These are phyloP conservation scores for Spirogloea muscicola DNA, from an alignment of 139 green algal genomes.

Conservation along the genomic window DNA sequence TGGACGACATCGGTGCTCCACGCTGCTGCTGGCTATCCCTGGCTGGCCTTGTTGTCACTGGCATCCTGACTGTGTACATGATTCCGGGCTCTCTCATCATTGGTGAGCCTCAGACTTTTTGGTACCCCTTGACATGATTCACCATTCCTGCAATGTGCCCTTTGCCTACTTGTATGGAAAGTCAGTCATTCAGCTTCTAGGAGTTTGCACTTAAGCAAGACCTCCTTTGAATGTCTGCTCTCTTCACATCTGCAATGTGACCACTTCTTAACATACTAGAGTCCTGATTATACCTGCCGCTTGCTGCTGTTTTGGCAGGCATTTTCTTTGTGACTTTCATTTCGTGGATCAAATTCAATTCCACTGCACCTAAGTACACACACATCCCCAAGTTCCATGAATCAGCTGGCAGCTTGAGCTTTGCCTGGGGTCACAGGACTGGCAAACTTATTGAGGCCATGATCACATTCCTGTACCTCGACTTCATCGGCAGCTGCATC, in stretches of 20 bases:
- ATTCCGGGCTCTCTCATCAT: slow-evolving; percentile 58
- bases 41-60: slow-evolving; percentile 58
- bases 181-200: too few relatives aligned
- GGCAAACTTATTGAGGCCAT: slow-evolving; percentile 54
- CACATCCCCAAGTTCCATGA: slow-evolving; percentile 5
- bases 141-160: too few relatives aligned
- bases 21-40: slow-evolving; percentile 59
- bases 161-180: too few relatives aligned
- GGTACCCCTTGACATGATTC: too few relatives aligned
- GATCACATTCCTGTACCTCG: slow-evolving; percentile 76
- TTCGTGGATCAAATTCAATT: slow-evolving; percentile 54
- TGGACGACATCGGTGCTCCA: slow-evolving; percentile 48
- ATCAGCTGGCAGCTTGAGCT: slow-evolving; percentile 51
- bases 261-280: background rate
- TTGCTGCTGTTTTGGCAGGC: slow-evolving; percentile 25
- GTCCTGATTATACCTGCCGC: background rate
- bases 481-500: slow-evolving; percentile 68
- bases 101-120: slow-evolving; percentile 24
- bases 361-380: slow-evolving; percentile 36
- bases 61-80: slow-evolving; percentile 55
- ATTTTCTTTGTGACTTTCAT: slow-evolving; percentile 67
- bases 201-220: too few relatives aligned
- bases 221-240: too few relatives aligned
- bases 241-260: too few relatives aligned
- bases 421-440: slow-evolving; percentile 54